phyloP scores from a whole-genome alignment of 352 stramenopile genomes.

The Globisporangium okanoganense region DNA sequence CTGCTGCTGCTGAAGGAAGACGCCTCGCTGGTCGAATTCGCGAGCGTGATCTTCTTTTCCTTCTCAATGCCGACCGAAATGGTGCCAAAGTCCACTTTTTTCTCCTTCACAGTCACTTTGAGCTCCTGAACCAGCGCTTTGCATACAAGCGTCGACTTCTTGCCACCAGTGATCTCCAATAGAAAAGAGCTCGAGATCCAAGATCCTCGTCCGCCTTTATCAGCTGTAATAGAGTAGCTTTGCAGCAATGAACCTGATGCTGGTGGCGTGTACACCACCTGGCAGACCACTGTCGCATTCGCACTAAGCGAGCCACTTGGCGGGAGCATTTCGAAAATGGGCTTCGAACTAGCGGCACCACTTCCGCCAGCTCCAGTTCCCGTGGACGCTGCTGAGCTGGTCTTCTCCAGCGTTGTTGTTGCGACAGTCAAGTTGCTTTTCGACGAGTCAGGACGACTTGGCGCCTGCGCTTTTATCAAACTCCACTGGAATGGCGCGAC shows the following conservation, averaged over 20 bases:
- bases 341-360: neutral
- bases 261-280: constrained; percentile 56
- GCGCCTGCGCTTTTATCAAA: constrained; percentile 11
- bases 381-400: neutral
- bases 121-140: constrained; percentile 47
- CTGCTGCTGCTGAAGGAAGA: constrained; percentile 16
- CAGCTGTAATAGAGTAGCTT: neutral
- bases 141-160: constrained; percentile 38
- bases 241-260: neutral
- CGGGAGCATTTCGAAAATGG: constrained; percentile 54
- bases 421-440: constrained; percentile 49
- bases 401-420: constrained; percentile 21
- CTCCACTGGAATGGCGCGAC: constrained; percentile 84
- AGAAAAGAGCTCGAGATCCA: constrained; percentile 49
- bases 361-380: neutral
- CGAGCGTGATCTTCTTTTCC: constrained; percentile 46
- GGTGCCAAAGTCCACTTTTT: constrained; percentile 78
- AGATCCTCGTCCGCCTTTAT: constrained; percentile 1
- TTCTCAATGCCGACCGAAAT: constrained; percentile 75
- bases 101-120: constrained; percentile 59
- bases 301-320: constrained; percentile 33
- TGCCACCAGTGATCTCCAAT: constrained; percentile 50
- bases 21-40: constrained; percentile 24
- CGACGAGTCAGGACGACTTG: constrained; percentile 42
- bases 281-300: constrained; percentile 31